phyloP scores from a whole-genome alignment of 208 protist species.

The Trypanosoma melophagium region DNA sequence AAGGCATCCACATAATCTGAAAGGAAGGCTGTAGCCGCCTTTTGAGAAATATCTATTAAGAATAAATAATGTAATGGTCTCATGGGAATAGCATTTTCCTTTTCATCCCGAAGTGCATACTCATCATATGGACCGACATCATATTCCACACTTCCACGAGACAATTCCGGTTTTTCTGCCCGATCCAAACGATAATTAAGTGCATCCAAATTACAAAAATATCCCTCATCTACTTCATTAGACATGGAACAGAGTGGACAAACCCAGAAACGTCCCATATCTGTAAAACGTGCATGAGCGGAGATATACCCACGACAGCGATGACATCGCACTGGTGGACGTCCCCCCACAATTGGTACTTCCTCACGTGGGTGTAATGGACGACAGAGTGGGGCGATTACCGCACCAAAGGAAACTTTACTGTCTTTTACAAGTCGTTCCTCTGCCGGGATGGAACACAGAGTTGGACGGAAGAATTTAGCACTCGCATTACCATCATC shows the following conservation, averaged over 20 bases:
- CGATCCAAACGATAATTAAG: constrained; percentile 62
- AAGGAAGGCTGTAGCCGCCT: constrained; percentile 62
- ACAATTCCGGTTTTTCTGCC: constrained; percentile 62
- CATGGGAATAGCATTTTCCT: constrained; percentile 33
- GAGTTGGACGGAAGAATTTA: constrained; percentile 89
- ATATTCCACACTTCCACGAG: constrained; percentile 82
- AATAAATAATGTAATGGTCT: constrained; percentile 87
- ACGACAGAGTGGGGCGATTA: constrained; percentile 80
- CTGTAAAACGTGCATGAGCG: constrained; percentile 77
- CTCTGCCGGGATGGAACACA: constrained; percentile 48
- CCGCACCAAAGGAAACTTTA: constrained; percentile 73
- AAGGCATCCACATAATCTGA: constrained; percentile 73
- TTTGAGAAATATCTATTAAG: constrained; percentile 75
- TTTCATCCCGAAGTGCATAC: constrained; percentile 67
- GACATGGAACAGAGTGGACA: constrained; percentile 89
- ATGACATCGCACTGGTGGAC: constrained; percentile 88
- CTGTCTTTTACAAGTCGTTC: constrained; percentile 72
- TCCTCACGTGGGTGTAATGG: constrained; percentile 66
- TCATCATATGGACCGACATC: constrained; percentile 80
- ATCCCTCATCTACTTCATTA: constrained; percentile 68
- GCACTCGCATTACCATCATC: constrained; percentile 89
- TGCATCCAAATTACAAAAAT: constrained; percentile 88
- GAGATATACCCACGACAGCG: constrained; percentile 93
- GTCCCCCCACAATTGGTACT: constrained; percentile 62
- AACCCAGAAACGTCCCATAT: constrained; percentile 85